Evolutionary conservation across 2,329 filamentous ascomycete genomes (phyloP).

Genomic region (Dactylellina drechsleri): DNA sequence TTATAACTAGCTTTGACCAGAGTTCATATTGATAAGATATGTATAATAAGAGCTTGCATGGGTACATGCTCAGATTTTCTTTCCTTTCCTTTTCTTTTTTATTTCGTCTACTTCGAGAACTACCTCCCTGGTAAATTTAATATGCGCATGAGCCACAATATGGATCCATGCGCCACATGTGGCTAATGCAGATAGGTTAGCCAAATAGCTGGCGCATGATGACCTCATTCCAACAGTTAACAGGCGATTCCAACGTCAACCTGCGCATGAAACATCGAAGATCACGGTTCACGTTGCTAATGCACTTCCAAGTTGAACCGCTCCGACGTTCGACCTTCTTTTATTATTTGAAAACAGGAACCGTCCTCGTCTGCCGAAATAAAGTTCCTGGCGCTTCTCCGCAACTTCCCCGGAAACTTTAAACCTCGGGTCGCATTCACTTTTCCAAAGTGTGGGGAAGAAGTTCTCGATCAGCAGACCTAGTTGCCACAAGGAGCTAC

Average conservation of each 20-base stretch:
- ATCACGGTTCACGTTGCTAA: background rate
- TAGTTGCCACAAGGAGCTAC: conserved; percentile 16
- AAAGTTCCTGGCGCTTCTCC: conserved; percentile 1
- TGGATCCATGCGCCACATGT: too few relatives aligned
- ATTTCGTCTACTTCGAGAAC: too few relatives aligned
- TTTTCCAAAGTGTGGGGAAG: conserved; percentile 15
- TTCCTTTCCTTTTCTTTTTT: too few relatives aligned
- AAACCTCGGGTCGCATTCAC: conserved; percentile 10
- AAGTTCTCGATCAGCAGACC: conserved; percentile 1
- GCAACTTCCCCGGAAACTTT: conserved; percentile 4
- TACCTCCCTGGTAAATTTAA: too few relatives aligned
- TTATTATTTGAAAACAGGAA: conserved; percentile 7
- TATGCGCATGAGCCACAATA: too few relatives aligned
- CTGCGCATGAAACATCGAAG: background rate
- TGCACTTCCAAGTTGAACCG: background rate
- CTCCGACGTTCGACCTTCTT: background rate
- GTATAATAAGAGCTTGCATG: too few relatives aligned
- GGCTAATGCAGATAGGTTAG: background rate
- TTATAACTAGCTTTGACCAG: too few relatives aligned
- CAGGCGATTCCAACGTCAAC: background rate
- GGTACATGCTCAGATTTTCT: too few relatives aligned
- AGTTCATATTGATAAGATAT: too few relatives aligned
- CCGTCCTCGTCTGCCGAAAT: conserved; percentile 10
- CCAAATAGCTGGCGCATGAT: background rate
- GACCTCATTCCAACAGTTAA: conserved; percentile 13